phyloP scores from a whole-genome alignment of 768 basidiomycete genomes.

The Hypsizygus marmoreus region DNA sequence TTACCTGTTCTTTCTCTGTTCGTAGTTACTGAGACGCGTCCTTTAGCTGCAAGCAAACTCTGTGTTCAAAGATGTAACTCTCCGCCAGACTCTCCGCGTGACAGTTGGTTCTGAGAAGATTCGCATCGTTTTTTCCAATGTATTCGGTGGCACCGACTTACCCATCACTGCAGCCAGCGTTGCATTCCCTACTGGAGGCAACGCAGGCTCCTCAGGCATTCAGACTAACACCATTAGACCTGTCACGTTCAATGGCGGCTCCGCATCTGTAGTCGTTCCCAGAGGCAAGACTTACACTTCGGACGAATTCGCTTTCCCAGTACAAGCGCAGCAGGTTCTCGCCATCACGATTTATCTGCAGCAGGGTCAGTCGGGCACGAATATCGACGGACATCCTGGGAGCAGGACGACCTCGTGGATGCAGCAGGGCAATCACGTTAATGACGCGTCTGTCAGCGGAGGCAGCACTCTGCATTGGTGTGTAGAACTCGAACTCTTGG shows the following conservation, averaged over 20 bases:
- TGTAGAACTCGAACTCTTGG: not conserved
- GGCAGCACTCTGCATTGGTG: conserved; percentile 40
- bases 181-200: conserved; percentile 38
- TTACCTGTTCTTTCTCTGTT: not conserved
- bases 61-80: conserved; percentile 47
- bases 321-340: conserved; percentile 39
- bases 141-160: conserved; percentile 43
- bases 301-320: conserved; percentile 42
- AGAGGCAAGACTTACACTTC: conserved; percentile 47
- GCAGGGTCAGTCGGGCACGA: conserved; percentile 40
- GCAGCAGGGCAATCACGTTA: conserved; percentile 37
- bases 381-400: conserved; percentile 49
- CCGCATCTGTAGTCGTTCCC: conserved; percentile 38
- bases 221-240: conserved; percentile 32
- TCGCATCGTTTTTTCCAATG: conserved; percentile 50
- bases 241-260: conserved; percentile 49
- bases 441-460: conserved; percentile 25
- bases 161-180: conserved; percentile 47
- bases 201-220: conserved; percentile 39
- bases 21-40: not conserved
- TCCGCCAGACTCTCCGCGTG: conserved; percentile 51
- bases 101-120: conserved; percentile 40
- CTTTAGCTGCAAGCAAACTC: conserved; percentile 17
- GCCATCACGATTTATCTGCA: conserved; percentile 43
- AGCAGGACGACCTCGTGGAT: conserved; percentile 50